Conservation (phyloP, 768 basidiomycete species). For the Lenzites betulinus region DNA sequence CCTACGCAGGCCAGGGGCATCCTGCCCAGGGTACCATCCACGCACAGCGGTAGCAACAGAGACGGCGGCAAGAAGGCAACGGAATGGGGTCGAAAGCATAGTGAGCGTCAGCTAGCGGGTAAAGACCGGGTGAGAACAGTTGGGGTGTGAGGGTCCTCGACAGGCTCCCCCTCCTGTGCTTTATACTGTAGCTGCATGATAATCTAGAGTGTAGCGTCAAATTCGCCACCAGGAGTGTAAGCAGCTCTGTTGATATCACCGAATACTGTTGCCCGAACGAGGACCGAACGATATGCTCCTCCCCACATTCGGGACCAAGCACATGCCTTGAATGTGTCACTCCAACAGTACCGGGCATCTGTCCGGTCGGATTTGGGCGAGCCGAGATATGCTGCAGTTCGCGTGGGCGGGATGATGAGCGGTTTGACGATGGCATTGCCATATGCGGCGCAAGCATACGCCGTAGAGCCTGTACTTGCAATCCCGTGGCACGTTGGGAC, state of each 20-base stretch:
- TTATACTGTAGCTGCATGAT: not conserved
- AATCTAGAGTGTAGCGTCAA: not conserved
- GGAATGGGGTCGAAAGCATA: conserved; percentile 15
- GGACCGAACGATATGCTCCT: not conserved
- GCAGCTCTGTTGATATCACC: not conserved
- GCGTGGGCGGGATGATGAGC: not conserved
- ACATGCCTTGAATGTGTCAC: conserved; percentile 2
- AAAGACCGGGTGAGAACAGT: not conserved
- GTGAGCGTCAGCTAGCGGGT: not conserved
- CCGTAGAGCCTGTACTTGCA: too few relatives aligned
- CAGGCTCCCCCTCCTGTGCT: not conserved
- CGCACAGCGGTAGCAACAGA: conserved; percentile 2
- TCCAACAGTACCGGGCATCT: not conserved
- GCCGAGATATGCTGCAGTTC: not conserved
- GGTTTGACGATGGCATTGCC: not conserved
- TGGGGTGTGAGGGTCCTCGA: not conserved
- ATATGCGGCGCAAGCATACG: not conserved
- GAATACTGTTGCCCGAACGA: not conserved
- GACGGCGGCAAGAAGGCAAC: conserved; percentile 10
- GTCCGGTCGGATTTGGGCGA: not conserved
- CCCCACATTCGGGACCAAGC: not conserved
- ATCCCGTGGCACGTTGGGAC: too few relatives aligned
- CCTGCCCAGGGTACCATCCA: conserved; percentile 11
- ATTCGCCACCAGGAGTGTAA: not conserved
- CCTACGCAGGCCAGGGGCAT: conserved; percentile 20